Percentiles rank a stretch among this genome's conserved stretches.
Evolutionary conservation across 2,329 filamentous ascomycete species (phyloP).

Genomic region (Aspergillus brasiliensis): DNA sequence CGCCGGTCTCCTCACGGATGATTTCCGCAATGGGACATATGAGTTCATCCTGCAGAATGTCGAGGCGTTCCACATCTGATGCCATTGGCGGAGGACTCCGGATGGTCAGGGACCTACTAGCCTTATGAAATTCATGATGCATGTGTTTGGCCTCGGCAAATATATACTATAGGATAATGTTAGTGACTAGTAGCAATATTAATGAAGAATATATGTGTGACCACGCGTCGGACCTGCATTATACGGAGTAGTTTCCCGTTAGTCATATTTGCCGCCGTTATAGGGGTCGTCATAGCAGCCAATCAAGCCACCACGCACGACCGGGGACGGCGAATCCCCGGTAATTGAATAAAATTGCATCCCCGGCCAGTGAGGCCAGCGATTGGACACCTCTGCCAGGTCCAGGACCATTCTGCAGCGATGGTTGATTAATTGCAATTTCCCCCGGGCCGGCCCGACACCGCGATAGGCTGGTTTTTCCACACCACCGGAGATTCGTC

Average conservation of each 20-base stretch:
- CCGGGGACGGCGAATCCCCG: neutral
- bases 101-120: neutral
- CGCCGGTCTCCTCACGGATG: constrained; percentile 47
- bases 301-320: neutral
- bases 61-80: constrained; percentile 28
- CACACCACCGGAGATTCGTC: neutral
- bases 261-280: neutral
- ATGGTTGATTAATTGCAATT: neutral
- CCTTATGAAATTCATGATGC: too few relatives aligned
- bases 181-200: neutral
- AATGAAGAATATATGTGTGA: too few relatives aligned
- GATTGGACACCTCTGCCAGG: neutral
- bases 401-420: neutral
- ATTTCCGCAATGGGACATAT: constrained; percentile 52
- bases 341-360: neutral
- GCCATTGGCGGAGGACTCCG: neutral
- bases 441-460: neutral
- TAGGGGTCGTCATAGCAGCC: neutral
- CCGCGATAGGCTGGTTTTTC: neutral
- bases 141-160: neutral
- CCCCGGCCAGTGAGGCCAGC: neutral
- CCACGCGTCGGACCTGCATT: neutral
- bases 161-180: neutral
- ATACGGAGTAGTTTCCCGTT: neutral
- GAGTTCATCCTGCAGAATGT: constrained; percentile 39